Percentiles rank a stretch among this genome's conserved stretches.
Evolutionary conservation across 2,329 filamentous ascomycete genomes (phyloP).

Genomic region (Claviceps arundinis): DNA sequence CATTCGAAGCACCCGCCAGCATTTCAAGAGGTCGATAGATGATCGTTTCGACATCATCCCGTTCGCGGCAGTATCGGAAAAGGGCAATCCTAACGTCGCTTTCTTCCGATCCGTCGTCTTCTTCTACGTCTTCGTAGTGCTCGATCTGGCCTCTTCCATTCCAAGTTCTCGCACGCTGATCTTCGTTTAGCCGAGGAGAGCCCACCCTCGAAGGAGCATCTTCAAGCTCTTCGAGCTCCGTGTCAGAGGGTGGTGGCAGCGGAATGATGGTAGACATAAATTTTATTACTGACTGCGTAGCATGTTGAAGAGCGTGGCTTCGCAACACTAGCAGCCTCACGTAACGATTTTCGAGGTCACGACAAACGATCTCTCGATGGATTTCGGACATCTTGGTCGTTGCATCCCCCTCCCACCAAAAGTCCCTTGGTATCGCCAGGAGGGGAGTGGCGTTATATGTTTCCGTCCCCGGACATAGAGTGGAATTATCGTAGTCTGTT

Average conservation of each 20-base stretch:
- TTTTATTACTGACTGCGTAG: not conserved
- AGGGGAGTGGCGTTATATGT: not conserved
- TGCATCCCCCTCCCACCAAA: no score
- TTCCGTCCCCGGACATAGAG: no score
- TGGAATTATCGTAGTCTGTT: not conserved
- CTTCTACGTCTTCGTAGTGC: not conserved
- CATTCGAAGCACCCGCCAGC: no score
- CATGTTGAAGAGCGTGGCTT: not conserved
- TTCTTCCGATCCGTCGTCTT: not conserved
- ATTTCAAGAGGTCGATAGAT: not conserved
- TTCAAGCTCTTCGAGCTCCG: not conserved
- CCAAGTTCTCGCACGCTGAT: not conserved
- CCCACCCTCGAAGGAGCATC: not conserved
- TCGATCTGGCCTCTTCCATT: not conserved
- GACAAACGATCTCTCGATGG: not conserved
- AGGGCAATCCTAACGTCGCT: not conserved
- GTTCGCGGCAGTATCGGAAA: not conserved
- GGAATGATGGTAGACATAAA: not conserved
- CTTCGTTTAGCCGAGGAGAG: not conserved
- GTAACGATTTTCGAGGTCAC: not conserved
- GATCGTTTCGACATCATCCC: not conserved
- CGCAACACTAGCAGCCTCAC: not conserved
- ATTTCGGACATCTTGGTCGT: not conserved
- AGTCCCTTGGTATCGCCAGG: not conserved
- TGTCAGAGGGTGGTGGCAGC: not conserved